Evolutionary conservation across 345 rosid genomes (phyloP).

Genomic region (Syzygium aqueum): DNA sequence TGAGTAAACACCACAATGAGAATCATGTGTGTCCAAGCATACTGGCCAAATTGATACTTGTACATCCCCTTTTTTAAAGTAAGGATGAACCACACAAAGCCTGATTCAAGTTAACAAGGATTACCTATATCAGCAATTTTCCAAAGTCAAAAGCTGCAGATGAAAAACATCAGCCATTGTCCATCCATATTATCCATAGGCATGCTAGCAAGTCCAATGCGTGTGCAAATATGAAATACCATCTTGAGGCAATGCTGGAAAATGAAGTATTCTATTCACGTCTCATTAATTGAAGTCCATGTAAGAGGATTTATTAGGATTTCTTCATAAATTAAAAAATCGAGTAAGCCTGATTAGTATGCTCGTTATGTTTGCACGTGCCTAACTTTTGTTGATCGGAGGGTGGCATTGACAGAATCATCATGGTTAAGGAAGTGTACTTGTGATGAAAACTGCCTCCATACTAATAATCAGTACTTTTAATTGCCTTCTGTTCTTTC

Average conservation of each 20-base stretch:
- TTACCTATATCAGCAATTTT: neutral
- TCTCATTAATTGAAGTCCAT: neutral
- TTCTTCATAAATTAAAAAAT: neutral
- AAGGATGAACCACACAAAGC: constrained; percentile 98
- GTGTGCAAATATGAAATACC: neutral
- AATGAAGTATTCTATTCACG: neutral
- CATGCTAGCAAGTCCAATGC: neutral
- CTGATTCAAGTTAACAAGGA: constrained; percentile 23
- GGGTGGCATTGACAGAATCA: neutral
- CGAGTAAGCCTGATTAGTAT: neutral
- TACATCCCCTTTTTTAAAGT: constrained; percentile 94
- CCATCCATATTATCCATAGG: neutral
- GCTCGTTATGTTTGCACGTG: neutral
- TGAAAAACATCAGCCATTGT: neutral
- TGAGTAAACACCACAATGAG: constrained; percentile 91
- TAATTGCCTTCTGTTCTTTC: neutral
- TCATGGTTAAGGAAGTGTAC: neutral
- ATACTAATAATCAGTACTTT: neutral
- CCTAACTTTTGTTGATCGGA: neutral
- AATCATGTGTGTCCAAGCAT: constrained; percentile 99
- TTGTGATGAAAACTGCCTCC: neutral
- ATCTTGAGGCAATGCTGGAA: neutral
- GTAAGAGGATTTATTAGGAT: neutral
- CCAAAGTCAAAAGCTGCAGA: neutral
- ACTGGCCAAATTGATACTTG: constrained; percentile 99